Evolutionary conservation across 177 flowering plant species (phyloP).

Genomic region (Vitis hybrid): DNA sequence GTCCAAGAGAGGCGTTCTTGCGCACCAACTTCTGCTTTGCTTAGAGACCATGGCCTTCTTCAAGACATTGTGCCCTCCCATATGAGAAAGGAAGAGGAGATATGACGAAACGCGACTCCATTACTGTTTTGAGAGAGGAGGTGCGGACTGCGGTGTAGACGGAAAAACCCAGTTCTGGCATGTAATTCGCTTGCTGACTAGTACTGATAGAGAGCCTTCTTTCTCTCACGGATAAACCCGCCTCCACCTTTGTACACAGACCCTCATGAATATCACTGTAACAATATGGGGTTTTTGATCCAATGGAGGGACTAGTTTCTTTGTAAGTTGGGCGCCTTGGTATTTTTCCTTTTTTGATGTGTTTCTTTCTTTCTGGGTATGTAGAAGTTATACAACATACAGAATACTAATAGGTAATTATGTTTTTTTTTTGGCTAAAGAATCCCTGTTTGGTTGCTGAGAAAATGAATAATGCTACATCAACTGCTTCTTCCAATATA

Average conservation of each 20-base stretch:
- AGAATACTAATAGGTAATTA: background rate
- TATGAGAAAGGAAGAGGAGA: conserved; percentile 37
- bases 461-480: too few relatives aligned
- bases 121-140: conserved; percentile 2
- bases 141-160: conserved; percentile 3
- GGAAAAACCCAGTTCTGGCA: background rate
- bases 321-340: too few relatives aligned
- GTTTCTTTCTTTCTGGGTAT: conserved; percentile 13
- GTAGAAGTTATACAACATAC: conserved; percentile 4
- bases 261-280: conserved; percentile 13
- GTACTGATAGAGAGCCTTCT: background rate
- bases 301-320: background rate
- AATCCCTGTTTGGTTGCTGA: too few relatives aligned
- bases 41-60: conserved; percentile 68
- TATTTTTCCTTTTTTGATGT: background rate
- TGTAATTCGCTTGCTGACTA: conserved; percentile 19
- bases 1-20: conserved; percentile 22
- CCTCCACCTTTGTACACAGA: background rate
- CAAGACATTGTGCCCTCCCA: conserved; percentile 66
- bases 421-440: background rate
- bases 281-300: conserved; percentile 9
- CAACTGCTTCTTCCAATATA: too few relatives aligned
- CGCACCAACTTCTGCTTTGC: conserved; percentile 22
- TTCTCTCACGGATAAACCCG: background rate
- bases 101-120: conserved; percentile 2